These are phyloP conservation scores for Arthrobotrys sphaeroides DNA, from an alignment of 2,329 filamentous ascomycete species.

Conservation along the genomic window DNA sequence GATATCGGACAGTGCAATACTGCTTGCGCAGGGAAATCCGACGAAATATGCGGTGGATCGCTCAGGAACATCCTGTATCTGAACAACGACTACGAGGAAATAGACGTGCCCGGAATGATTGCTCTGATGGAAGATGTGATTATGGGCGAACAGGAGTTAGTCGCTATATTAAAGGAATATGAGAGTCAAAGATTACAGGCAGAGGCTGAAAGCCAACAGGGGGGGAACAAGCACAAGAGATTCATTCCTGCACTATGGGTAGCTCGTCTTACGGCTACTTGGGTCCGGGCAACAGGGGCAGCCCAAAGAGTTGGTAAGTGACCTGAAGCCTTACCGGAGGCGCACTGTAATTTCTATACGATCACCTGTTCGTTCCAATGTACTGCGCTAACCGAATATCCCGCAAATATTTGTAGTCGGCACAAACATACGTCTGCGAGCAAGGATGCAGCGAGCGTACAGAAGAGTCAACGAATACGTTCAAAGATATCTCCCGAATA, in stretches of 20 bases:
- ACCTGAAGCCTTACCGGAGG: too few species aligned
- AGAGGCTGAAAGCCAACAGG: conserved; percentile 13
- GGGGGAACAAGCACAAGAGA: conserved; percentile 17
- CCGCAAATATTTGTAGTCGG: background rate
- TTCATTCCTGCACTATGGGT: conserved; percentile 21
- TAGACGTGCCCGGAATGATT: conserved; percentile 26
- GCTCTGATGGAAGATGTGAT: conserved; percentile 8
- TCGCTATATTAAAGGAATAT: background rate
- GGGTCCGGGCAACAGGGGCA: background rate
- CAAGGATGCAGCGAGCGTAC: conserved; percentile 5
- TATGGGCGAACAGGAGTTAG: background rate
- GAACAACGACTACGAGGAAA: background rate
- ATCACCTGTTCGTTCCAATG: too few species aligned
- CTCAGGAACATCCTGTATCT: conserved; percentile 19
- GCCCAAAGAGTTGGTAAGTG: conserved; percentile 14
- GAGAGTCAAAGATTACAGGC: conserved; percentile 9
- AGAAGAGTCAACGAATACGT: conserved; percentile 8
- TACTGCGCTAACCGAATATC: background rate
- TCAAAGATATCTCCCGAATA: background rate
- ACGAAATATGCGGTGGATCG: conserved; percentile 16
- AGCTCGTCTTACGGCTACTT: conserved; percentile 3
- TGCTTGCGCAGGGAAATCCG: conserved; percentile 8
- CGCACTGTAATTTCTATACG: too few species aligned
- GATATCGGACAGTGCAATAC: conserved; percentile 10
- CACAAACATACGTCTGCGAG: conserved; percentile 14